A percentile compares a stretch with the other conserved stretches of the same genome.
phyloP scores from a whole-genome alignment of 208 protist species.

The Acanthamoeba quina region DNA sequence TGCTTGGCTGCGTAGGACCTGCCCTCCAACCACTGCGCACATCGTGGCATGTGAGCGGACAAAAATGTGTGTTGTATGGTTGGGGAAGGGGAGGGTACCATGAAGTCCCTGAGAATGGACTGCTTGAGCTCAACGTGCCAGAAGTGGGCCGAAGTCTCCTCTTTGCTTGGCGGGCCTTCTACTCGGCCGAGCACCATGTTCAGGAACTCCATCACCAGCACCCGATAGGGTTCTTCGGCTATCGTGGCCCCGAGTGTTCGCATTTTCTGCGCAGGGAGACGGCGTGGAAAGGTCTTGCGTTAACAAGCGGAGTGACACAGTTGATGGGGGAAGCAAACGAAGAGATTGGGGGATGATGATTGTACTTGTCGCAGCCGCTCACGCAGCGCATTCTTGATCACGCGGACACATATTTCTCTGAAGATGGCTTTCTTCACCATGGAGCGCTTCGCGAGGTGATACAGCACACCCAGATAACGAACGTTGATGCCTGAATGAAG shows the following conservation, averaged over 20 bases:
- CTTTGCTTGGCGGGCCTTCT: not conserved
- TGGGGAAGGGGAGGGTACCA: not conserved
- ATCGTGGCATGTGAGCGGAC: not conserved
- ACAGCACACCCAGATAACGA: slow-evolving; percentile 65
- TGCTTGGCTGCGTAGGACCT: not conserved
- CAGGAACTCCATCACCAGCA: slow-evolving; percentile 57
- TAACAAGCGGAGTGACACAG: not conserved
- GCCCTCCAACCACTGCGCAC: slow-evolving; percentile 29
- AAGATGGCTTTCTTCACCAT: slow-evolving; percentile 26
- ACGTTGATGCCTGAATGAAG: slow-evolving; percentile 58
- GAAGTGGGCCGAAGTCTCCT: slow-evolving; percentile 36
- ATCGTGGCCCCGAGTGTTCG: slow-evolving; percentile 25
- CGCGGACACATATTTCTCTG: slow-evolving; percentile 26
- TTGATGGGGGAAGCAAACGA: not conserved
- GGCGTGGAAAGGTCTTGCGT: not conserved
- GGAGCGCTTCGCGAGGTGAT: slow-evolving; percentile 38
- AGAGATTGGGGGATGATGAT: not conserved
- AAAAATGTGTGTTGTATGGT: not conserved
- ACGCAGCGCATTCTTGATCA: slow-evolving; percentile 53
- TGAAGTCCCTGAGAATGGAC: slow-evolving; percentile 49
- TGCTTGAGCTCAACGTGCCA: slow-evolving; percentile 59
- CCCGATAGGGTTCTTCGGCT: slow-evolving; percentile 44
- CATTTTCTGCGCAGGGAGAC: not conserved
- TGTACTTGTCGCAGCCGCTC: not conserved
- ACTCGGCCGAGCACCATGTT: slow-evolving; percentile 44